Evolutionary conservation across 2,329 filamentous ascomycete species (phyloP), one percentile per base, ranked within the genome.

Genomic region (Teratosphaeria zuluensis): DNA sequence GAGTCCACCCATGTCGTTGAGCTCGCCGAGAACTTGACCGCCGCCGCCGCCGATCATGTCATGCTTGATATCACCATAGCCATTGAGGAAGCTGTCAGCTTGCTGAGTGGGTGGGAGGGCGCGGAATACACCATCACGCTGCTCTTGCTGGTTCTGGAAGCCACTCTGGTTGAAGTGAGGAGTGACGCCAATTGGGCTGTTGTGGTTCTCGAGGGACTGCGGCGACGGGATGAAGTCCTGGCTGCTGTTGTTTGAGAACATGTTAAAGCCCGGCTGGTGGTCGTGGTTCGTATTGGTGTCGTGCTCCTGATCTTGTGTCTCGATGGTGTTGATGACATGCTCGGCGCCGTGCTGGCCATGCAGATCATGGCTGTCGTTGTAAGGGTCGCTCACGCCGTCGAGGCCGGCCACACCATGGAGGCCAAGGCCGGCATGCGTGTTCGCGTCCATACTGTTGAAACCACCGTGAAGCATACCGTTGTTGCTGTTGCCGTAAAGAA

Each of bases 11-110:
- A 21, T 48, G 4, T 48, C 42, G 4, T 2, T 14, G 2, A 14
- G 2, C 33, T 35, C 33, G 2, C 24, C n/a, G 7, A 21, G 24
- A 30, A 9, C 48, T 9, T 51, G n/a, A 28, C 24, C 24, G 48
- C 19, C 48, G 9, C 9, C 48, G n/a, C 24, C 48, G 48, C 9
- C 9, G 11, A 5, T 51, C 48, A 51, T 30, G 53, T 33, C 53
- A 12, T 14, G 12, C n/a, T 31, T 19, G 54, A 9, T 33, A 14
- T 46, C 46, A 32, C 19, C 19, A 46, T 42, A 56, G 42, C 53
- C 54, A 48, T 53, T 56, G 54, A 56, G 42, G 57, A 56, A 59
- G 57, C 57, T 56, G 42, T 8, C 24, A 51, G 31, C 19, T 9
- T 48, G 19, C 55, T 35, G 33, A 6, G 8, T 12, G 2, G 48